Conservation (phyloP, 495 filamentous ascomycete species). For the Lentithecium fluviatile region DNA sequence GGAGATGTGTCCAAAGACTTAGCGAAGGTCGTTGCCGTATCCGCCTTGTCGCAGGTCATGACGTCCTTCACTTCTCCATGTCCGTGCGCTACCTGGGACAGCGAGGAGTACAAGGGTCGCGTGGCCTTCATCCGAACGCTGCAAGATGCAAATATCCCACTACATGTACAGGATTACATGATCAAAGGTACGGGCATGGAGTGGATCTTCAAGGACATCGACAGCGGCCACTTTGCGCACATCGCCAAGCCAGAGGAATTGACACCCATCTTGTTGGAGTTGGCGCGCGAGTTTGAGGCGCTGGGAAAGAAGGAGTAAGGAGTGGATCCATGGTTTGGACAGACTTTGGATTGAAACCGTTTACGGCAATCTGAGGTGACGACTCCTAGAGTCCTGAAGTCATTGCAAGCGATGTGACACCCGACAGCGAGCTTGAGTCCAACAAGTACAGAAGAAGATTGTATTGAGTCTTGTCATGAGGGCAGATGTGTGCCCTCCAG, state of each 20-base stretch:
- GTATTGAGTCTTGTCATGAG: no score
- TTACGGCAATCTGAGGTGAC: no score
- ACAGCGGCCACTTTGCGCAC: slow-evolving; percentile 19
- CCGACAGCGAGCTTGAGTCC: no score
- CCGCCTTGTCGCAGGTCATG: slow-evolving; percentile 22
- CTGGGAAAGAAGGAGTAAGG: background rate
- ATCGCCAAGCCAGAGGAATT: slow-evolving; percentile 22
- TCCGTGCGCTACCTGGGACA: slow-evolving; percentile 21
- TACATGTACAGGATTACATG: slow-evolving; percentile 25
- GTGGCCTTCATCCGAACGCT: slow-evolving; percentile 19
- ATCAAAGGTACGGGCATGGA: slow-evolving; percentile 17
- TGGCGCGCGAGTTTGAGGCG: slow-evolving; percentile 16
- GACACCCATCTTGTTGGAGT: slow-evolving; percentile 14
- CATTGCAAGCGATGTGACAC: no score
- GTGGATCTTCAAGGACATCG: slow-evolving; percentile 25
- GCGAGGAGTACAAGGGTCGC: slow-evolving; percentile 15
- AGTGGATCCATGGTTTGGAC: no score
- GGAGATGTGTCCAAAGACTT: slow-evolving; percentile 14
- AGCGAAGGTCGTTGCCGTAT: slow-evolving; percentile 1
- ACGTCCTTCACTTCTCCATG: slow-evolving; percentile 18
- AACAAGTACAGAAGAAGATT: no score
- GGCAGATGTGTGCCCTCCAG: no score
- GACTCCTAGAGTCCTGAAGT: no score
- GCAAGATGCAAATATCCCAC: slow-evolving; percentile 20
- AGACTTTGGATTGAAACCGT: no score